phyloP scores from a whole-genome alignment of 352 stramenopile genomes.

The Phytophthora kernoviae region DNA sequence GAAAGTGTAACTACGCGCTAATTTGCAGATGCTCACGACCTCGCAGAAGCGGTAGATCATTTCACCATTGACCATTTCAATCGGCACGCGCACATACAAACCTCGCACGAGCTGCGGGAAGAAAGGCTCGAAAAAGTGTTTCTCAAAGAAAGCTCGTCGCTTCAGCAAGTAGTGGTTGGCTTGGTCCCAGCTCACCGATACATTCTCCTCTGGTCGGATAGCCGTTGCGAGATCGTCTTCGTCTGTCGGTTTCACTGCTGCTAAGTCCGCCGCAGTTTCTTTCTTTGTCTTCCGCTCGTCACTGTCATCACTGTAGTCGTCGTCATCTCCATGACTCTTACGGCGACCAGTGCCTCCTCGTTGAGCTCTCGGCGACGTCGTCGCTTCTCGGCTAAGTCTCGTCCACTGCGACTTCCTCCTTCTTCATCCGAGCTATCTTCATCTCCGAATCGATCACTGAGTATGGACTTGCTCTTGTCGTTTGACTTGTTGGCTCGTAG shows the following conservation, averaged over 20 bases:
- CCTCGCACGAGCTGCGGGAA: conserved; percentile 82
- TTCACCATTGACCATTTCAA: conserved; percentile 71
- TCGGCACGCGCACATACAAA: conserved; percentile 75
- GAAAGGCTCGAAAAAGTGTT: conserved; percentile 87
- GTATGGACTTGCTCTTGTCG: conserved; percentile 78
- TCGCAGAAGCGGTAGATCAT: conserved; percentile 89
- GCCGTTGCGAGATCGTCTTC: conserved; percentile 52
- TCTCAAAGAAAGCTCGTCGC: conserved; percentile 80
- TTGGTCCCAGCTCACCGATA: conserved; percentile 75
- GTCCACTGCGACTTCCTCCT: conserved; percentile 35
- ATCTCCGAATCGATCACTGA: conserved; percentile 74
- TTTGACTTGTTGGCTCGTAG: conserved; percentile 80
- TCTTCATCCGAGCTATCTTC: conserved; percentile 61
- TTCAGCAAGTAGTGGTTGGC: conserved; percentile 82
- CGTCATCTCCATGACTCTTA: conserved; percentile 25
- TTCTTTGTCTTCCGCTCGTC: conserved; percentile 39
- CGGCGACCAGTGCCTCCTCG: conserved; percentile 43
- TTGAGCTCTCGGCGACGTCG: conserved; percentile 76
- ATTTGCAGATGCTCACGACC: conserved; percentile 66
- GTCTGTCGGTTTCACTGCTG: conserved; percentile 40
- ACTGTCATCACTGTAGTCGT: conserved; percentile 53
- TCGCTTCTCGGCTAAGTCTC: conserved; percentile 77
- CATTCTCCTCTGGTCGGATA: conserved; percentile 62
- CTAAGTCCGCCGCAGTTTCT: conserved; percentile 30
- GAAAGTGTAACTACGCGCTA: conserved; percentile 71